A percentile compares a stretch with the other conserved stretches of the same genome.
These are phyloP conservation scores for Oligophagozyma castellii DNA, from an alignment of 1,139 yeast genomes.

Conservation along the genomic window DNA sequence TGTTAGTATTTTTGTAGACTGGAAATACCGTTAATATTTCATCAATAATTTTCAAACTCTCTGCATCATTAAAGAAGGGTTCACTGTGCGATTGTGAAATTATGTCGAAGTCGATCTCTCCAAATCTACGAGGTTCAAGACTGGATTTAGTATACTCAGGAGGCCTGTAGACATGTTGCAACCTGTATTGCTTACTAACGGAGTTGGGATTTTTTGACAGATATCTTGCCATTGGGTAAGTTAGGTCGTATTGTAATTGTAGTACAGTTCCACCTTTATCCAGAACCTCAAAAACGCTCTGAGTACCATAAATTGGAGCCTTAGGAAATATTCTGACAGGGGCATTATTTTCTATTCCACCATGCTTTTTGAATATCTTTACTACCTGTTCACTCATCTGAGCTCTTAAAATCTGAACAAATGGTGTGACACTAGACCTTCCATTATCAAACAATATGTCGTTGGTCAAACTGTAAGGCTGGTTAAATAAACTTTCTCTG, in stretches of 20 bases:
- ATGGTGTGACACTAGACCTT: constrained; percentile 21
- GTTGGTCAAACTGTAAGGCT: constrained; percentile 69
- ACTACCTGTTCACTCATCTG: constrained; percentile 44
- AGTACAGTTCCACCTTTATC: constrained; percentile 80
- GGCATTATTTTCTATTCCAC: constrained; percentile 64
- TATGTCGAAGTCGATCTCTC: constrained; percentile 80
- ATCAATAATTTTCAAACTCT: constrained; percentile 67
- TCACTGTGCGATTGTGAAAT: constrained; percentile 38
- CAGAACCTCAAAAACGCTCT: constrained; percentile 59
- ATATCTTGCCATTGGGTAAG: constrained; percentile 77
- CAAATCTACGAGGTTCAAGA: constrained; percentile 64
- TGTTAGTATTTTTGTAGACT: constrained; percentile 41
- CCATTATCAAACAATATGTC: constrained; percentile 64
- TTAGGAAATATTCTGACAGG: constrained; percentile 64
- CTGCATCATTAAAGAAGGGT: constrained; percentile 62
- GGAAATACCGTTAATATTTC: constrained; percentile 56
- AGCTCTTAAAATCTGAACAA: constrained; percentile 25
- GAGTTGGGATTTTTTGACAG: constrained; percentile 49
- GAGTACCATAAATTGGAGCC: constrained; percentile 53
- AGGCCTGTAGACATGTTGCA: constrained; percentile 74
- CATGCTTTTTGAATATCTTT: constrained; percentile 59
- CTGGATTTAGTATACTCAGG: constrained; percentile 36
- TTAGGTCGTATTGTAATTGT: constrained; percentile 77
- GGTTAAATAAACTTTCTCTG: constrained; percentile 68
- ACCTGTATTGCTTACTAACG: constrained; percentile 44